Evolutionary conservation across 148 eudicot genomes (phyloP).

Genomic region (Vaccinium vitisidaea): DNA sequence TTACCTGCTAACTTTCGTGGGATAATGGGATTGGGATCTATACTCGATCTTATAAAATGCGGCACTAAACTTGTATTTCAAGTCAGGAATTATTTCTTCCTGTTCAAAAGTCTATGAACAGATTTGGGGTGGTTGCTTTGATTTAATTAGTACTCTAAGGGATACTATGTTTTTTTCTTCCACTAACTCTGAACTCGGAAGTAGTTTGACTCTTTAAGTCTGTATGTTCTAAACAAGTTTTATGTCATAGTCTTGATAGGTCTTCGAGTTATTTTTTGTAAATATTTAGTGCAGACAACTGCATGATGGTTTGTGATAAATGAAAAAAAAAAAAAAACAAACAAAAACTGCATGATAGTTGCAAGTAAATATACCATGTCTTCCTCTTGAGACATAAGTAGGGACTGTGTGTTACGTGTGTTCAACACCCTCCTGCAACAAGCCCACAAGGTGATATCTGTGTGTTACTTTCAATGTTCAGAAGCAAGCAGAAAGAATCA

Average conservation of each 20-base stretch:
- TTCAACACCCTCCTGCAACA: background rate
- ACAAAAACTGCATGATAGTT: background rate
- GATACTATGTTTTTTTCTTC: background rate
- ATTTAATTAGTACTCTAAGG: background rate
- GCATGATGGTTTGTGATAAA: background rate
- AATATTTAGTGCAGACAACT: background rate
- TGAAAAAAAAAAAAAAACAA: no score
- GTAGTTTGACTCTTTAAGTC: background rate
- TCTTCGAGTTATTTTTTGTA: background rate
- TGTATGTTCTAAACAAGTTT: background rate
- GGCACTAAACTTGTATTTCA: background rate
- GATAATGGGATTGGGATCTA: background rate
- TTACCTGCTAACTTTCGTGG: background rate
- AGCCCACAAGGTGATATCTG: background rate
- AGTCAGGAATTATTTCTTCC: background rate
- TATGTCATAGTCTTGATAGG: background rate
- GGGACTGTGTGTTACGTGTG: background rate
- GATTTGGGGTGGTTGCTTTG: background rate
- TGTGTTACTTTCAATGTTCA: slow-evolving; percentile 30
- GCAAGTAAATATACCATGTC: background rate
- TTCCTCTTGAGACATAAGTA: background rate
- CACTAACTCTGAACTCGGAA: background rate
- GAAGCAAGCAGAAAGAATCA: slow-evolving; percentile 85
- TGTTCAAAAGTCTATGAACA: background rate
- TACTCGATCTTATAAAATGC: background rate